Base-by-base conservation (phyloP, 2,329 filamentous ascomycete species). In the Allantophomopsis cytisporea region DNA sequence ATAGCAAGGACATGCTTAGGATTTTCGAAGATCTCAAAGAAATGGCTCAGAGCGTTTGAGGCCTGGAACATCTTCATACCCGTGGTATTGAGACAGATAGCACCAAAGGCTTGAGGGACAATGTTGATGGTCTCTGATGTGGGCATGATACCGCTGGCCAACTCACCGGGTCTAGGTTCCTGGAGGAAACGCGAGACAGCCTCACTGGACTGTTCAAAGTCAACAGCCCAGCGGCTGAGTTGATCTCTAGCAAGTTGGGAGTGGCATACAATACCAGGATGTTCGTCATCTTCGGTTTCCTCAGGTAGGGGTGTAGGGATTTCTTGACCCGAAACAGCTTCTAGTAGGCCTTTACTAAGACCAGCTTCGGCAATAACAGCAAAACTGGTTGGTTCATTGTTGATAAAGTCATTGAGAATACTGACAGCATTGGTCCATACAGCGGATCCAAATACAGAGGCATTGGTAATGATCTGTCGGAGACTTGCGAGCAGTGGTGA, bases 331-430 rank as follows among this genome's bases (percentile, higher is more conserved):
- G 77, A 93, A 39, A 96, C 73, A 3, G 88, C 78, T 57, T 89
- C 80, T 12, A 99, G 68, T 42, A 95, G 82, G 38, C 79, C 84
- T 55, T 82, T 82, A 52, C 91, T 88, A 50, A 98, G 71, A 16
- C 87, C 87, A 38, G 91, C 89, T 61, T 99, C 91, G 12, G 85
- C 86, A 47, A 99, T 91, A 17, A 94, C 86, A 20, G 86, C 82
- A 57, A 94, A 98, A 58, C 91, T 98, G 1, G 91, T 98, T 0
- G 91, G 91, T 53, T 98, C 91, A 54, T 96, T 95, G 61, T 99
- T 93, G 51, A 99, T 94, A 59, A 98, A 98, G 50, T 86, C 89
- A 54, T 85, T 91, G 38, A 98, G 66, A 41, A 95, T 89, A 40
- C 81, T 88, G 45, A 94, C 85, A 6, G 87, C 83, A 56, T 88